These are phyloP conservation scores for Trichoderma sp. DNA, from an alignment of 2,329 filamentous ascomycete species.

Conservation along the genomic window DNA sequence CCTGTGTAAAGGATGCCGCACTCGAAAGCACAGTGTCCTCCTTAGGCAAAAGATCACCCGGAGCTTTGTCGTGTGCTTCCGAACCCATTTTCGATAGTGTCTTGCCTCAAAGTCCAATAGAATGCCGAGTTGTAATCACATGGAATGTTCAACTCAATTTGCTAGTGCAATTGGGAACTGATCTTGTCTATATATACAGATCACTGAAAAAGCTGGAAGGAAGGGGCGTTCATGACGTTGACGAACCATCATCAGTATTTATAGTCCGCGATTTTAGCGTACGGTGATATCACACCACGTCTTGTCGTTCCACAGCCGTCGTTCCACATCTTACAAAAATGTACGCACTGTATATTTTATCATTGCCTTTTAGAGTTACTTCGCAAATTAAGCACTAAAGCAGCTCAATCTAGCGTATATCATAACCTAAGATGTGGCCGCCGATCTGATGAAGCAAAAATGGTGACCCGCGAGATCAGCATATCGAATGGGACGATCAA, in stretches of 20 bases:
- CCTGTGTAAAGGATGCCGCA: conserved; percentile 61
- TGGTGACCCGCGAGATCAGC: neutral
- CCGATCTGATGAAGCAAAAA: neutral
- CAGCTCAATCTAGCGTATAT: neutral
- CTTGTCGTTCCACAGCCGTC: neutral
- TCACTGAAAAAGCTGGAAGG: neutral
- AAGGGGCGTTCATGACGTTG: neutral
- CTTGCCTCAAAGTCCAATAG: too few species aligned
- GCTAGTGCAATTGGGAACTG: neutral
- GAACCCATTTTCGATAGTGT: neutral
- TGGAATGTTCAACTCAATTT: neutral
- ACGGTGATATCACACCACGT: neutral
- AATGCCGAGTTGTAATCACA: neutral
- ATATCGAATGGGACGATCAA: neutral
- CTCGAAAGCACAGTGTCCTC: conserved; percentile 63
- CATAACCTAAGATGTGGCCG: neutral
- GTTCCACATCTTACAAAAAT: neutral
- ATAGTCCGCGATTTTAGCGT: neutral
- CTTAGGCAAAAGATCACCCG: conserved; percentile 52
- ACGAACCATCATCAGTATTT: neutral
- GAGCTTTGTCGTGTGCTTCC: conserved; percentile 12
- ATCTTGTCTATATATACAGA: neutral
- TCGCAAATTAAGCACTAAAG: neutral
- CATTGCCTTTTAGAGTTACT: neutral
- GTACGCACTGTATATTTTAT: neutral